Conservation (phyloP, 495 filamentous ascomycete species). For the Trichoderma virens region DNA sequence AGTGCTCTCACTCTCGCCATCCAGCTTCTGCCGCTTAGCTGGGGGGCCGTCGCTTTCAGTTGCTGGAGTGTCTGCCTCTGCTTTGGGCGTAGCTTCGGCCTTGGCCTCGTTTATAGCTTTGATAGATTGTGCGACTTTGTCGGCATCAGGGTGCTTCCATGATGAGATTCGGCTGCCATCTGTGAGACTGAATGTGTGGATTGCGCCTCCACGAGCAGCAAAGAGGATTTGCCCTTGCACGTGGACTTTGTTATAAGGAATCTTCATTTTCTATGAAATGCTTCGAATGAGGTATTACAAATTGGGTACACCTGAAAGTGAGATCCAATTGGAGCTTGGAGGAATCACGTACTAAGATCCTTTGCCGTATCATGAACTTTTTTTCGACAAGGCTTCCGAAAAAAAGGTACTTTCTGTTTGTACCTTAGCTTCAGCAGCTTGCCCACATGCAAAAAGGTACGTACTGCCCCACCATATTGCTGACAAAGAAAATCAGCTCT, state of each 20-base stretch:
- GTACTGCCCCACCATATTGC: background rate
- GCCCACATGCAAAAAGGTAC: background rate
- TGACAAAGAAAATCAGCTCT: background rate
- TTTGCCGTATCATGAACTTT: background rate
- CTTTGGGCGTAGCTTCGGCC: background rate
- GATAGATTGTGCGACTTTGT: background rate
- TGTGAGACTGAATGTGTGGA: constrained; percentile 30
- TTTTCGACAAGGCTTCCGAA: background rate
- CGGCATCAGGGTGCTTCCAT: constrained; percentile 28
- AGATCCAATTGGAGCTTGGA: background rate
- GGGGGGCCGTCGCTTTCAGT: constrained; percentile 21
- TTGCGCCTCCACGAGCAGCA: constrained; percentile 33
- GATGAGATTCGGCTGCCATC: constrained; percentile 28
- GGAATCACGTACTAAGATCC: background rate
- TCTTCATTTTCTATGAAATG: constrained; percentile 17
- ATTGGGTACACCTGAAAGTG: background rate
- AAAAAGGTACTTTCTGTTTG: constrained; percentile 9
- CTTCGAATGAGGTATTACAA: background rate
- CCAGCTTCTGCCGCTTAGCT: constrained; percentile 19
- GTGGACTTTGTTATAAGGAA: constrained; percentile 37
- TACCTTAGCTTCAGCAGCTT: constrained; percentile 5
- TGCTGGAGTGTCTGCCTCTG: background rate
- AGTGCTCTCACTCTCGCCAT: background rate
- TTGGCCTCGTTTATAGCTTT: constrained; percentile 1
- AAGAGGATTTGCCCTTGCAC: constrained; percentile 30